Evolutionary conservation across 805 yeast genomes (phyloP).

Genomic region (Yarrowia deformans): DNA sequence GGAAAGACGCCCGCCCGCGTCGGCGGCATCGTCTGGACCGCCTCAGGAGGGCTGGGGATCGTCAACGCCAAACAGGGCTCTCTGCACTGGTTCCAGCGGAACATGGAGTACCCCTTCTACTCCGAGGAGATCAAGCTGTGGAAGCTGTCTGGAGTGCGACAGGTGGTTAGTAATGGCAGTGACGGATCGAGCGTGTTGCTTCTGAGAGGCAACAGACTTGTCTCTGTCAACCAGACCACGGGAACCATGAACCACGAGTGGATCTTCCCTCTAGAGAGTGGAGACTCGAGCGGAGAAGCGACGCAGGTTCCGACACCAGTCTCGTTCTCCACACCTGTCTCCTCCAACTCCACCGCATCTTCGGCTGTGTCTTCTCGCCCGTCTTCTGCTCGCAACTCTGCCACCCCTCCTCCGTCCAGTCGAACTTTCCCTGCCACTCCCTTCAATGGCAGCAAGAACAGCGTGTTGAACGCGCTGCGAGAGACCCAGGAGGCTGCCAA

Average conservation of each 20-base stretch:
- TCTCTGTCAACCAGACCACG: background rate
- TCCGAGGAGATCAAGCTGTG: slow-evolving; percentile 43
- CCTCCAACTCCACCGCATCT: background rate
- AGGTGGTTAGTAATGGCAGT: slow-evolving; percentile 26
- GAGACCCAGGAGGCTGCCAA: background rate
- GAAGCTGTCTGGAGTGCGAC: slow-evolving; percentile 45
- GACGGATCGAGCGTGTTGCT: background rate
- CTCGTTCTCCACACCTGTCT: background rate
- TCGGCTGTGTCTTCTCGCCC: background rate
- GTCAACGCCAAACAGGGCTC: slow-evolving; percentile 64
- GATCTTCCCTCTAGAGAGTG: slow-evolving; percentile 11
- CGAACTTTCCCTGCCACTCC: background rate
- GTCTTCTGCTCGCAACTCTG: background rate
- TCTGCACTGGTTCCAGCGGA: slow-evolving; percentile 63
- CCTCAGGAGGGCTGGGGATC: slow-evolving; percentile 58
- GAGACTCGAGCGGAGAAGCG: background rate
- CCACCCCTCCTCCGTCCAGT: background rate
- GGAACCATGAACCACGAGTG: slow-evolving; percentile 16
- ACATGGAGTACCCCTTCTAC: slow-evolving; percentile 42
- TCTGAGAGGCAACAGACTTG: background rate
- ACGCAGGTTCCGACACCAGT: background rate
- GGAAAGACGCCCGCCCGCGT: slow-evolving; percentile 69
- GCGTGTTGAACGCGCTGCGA: slow-evolving; percentile 7
- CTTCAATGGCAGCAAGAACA: background rate
- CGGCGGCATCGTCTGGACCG: slow-evolving; percentile 61